Evolutionary conservation across 352 stramenopile species (phyloP).

Genomic region (Bremia lactucae): DNA sequence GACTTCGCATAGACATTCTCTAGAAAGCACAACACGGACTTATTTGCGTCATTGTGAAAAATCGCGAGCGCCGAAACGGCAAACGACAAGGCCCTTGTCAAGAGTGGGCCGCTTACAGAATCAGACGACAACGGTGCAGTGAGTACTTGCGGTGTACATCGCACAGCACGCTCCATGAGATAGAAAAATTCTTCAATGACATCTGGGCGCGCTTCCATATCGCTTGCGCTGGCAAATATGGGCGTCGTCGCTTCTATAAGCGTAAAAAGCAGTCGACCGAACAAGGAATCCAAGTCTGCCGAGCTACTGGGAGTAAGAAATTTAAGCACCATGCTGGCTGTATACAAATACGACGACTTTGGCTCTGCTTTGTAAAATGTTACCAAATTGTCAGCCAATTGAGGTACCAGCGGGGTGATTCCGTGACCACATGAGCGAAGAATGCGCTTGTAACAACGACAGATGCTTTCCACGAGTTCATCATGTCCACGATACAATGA

Average conservation of each 20-base stretch:
- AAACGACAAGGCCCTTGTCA: conserved; percentile 77
- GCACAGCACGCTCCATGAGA: conserved; percentile 86
- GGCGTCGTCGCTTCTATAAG: conserved; percentile 73
- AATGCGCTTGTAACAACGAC: conserved; percentile 82
- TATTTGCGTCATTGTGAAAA: conserved; percentile 91
- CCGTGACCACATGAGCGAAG: conserved; percentile 50
- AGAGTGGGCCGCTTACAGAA: conserved; percentile 24
- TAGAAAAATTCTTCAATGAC: conserved; percentile 96
- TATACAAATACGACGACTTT: conserved; percentile 83
- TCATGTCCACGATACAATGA: conserved; percentile 61
- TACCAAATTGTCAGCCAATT: conserved; percentile 69
- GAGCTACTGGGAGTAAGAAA: conserved; percentile 36
- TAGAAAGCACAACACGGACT: conserved; percentile 88
- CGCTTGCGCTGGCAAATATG: conserved; percentile 57
- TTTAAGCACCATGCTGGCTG: conserved; percentile 76
- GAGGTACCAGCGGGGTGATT: conserved; percentile 58
- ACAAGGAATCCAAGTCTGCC: conserved; percentile 30
- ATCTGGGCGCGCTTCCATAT: conserved; percentile 80
- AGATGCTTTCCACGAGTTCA: conserved; percentile 75
- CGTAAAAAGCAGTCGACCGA: conserved; percentile 44
- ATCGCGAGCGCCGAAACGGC: conserved; percentile 82
- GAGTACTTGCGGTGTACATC: conserved; percentile 70
- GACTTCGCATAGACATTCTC: conserved; percentile 41
- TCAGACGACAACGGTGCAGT: conserved; percentile 17
- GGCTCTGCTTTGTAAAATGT: conserved; percentile 62